Evolutionary conservation across 2,329 filamentous ascomycete genomes (phyloP), one percentile per base, ranked within the genome.

Genomic region (Alternaria sp.): DNA sequence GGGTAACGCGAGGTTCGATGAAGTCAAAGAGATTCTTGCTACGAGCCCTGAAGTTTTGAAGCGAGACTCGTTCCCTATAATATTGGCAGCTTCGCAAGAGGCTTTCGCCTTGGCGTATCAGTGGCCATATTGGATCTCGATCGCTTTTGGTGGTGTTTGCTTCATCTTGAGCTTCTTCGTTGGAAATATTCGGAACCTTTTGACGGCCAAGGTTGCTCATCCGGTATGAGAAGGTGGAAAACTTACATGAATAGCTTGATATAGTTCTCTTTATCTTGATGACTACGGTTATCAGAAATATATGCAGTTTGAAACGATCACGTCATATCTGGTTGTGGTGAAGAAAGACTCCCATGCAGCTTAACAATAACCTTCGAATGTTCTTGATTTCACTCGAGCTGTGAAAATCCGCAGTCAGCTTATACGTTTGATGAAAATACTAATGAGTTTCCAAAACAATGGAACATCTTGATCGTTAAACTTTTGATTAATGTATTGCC

Each of bases 91-190:
- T 1, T 85, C 87, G 0, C 84, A 86, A 65, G 69, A 84, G 52
- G 85, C 87, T 0, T 90, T 83, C 72, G 82, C 87, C 0, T 79
- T 84, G 49, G 84, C 83, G 9, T 90, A 89, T 64, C 83, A 84
- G 47, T 88, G 81, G 69, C 86, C 88, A 4, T 90, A 89, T 70
- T 86, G 86, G 72, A 81, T 82, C 26, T 88, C 85, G 71, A 88
- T 90, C 70, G 87, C 83, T 0, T 90, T 89, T 72, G 88, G 88
- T 0, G 80, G 63, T 0, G 71, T 87, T 0, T 83, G 84, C 5
- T 85, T 89, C 48, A 51, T 88, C n/a, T 81, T 87, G 0, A 83
- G 85, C 55, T 80, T 84, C 57, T 87, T 89, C 63, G 74, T 90
- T 71, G 86, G 85, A 1, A 83, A 89, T 67, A 87, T 90, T 54